Evolutionary conservation across 163 green algal genomes (phyloP), one percentile per base, ranked within the genome.

Genomic region (Chloroidium sp.): DNA sequence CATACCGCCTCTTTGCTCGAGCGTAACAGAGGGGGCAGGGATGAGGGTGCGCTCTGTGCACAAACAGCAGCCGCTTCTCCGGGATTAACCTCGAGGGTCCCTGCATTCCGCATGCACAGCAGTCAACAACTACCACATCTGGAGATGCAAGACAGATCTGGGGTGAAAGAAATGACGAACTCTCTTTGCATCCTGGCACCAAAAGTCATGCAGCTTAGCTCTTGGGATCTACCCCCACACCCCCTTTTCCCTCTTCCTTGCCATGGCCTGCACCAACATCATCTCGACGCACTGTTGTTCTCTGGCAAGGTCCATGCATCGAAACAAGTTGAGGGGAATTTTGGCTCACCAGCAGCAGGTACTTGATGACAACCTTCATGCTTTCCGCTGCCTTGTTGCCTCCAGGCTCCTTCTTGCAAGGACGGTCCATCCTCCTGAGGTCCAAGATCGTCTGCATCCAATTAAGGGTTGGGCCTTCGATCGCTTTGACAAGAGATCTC

Each of bases 401-500:
- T 6, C 6, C 64, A 10, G 64, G 64, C 6, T 77, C 59, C 72
- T 82, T 62, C 72, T 82, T 82, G 80, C 80, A 83, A 4, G 80
- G 80, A 6, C 80, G 61, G 62, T 83, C 80, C 80, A 83, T 79
- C 58, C 80, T 64, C 57, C 80, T n/a, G 57, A 83, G 64, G 59
- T 83, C 80, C 36, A 83, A 62, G 62, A 83, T 77, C 4, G 80
- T 83, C 58, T 69, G 62, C 72, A 77, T n/a, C 67, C 67, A 74
- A 74, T 74, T 10, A 12, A 74, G 12, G 67, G 10, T 74, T 74
- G 8, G 67, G 12, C 8, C 67, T 74, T 12, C 12, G 12, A 10
- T 74, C 10, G 10, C 8, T 74, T n/a, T 12, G 12, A n/a, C 8
- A 10, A 74, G 67, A n/a, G 67, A 74, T 74, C 67, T 74, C 67